Conservation (phyloP, 2,329 filamentous ascomycete genomes). For the Aureobasidium sp. region DNA sequence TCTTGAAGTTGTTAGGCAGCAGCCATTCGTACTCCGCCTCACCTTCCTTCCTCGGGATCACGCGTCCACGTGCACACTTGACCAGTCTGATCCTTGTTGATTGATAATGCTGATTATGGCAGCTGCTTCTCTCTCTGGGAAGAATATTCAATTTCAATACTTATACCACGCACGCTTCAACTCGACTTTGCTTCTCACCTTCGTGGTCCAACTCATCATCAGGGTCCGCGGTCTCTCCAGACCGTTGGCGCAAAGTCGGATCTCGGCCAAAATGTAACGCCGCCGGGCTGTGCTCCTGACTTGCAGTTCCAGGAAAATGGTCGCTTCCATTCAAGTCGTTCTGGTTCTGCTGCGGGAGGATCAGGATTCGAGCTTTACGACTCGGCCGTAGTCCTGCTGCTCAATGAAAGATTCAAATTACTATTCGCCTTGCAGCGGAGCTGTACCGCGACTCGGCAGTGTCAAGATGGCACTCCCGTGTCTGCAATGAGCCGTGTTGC, state of each 20-base stretch:
- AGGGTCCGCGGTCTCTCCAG: constrained; percentile 1
- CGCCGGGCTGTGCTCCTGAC: background rate
- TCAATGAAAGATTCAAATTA: background rate
- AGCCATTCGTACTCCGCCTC: constrained; percentile 6
- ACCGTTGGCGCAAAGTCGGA: background rate
- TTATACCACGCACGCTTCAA: background rate
- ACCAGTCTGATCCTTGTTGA: background rate
- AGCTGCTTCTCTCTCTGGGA: background rate
- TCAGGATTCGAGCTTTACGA: background rate
- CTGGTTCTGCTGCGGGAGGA: background rate
- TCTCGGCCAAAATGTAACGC: background rate
- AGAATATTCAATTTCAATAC: background rate
- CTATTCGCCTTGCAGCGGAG: background rate
- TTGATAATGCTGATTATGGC: background rate
- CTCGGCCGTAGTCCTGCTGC: background rate
- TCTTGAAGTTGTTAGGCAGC: background rate
- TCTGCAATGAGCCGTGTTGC: background rate
- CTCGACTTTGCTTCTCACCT: background rate
- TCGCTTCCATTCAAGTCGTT: background rate
- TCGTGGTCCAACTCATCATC: background rate
- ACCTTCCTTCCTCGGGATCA: background rate
- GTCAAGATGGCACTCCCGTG: background rate
- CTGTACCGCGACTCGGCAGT: background rate
- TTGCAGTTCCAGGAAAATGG: background rate
- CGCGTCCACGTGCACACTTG: background rate